phyloP scores from a whole-genome alignment of 208 protist genomes.

The Crithidia expoeki region DNA sequence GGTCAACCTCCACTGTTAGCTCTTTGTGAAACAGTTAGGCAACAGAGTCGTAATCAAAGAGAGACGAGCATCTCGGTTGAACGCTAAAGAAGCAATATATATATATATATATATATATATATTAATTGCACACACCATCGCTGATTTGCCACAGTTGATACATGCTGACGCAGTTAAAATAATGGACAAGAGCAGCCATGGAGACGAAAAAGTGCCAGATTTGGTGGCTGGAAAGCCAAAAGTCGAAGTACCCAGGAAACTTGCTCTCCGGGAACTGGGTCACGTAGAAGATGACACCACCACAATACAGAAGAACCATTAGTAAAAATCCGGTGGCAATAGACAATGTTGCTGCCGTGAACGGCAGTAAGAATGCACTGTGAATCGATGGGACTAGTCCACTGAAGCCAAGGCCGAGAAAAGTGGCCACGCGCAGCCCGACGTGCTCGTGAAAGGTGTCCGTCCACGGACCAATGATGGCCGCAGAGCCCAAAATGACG shows the following conservation, averaged over 20 bases:
- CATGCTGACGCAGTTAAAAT: conserved; percentile 75
- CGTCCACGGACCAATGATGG: conserved; percentile 69
- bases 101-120: too few relatives aligned
- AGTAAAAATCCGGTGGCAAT: conserved; percentile 48
- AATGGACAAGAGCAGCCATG: conserved; percentile 70
- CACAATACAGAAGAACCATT: conserved; percentile 74
- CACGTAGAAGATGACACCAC: conserved; percentile 78
- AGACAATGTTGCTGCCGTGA: conserved; percentile 28
- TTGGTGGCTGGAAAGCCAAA: conserved; percentile 71
- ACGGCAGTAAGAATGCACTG: conserved; percentile 44
- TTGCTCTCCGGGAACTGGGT: conserved; percentile 75
- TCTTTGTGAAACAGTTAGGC: too few relatives aligned
- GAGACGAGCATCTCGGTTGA: not conserved
- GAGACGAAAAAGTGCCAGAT: conserved; percentile 86
- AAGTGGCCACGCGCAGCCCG: conserved; percentile 58
- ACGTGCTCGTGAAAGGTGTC: conserved; percentile 60
- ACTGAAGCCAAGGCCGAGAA: conserved; percentile 68
- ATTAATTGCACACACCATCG: conserved; percentile 31
- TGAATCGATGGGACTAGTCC: conserved; percentile 71
- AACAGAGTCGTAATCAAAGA: not conserved
- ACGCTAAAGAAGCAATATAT: not conserved
- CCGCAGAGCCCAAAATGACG: conserved; percentile 58
- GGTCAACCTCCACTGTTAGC: too few relatives aligned
- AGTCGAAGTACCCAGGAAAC: conserved; percentile 76
- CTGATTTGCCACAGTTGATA: conserved; percentile 58